Percentiles rank a stretch among this genome's conserved stretches.
Evolutionary conservation across 371 early-diverging fungal species (phyloP).

Genomic region (Paraphysoderma sedebokerense): DNA sequence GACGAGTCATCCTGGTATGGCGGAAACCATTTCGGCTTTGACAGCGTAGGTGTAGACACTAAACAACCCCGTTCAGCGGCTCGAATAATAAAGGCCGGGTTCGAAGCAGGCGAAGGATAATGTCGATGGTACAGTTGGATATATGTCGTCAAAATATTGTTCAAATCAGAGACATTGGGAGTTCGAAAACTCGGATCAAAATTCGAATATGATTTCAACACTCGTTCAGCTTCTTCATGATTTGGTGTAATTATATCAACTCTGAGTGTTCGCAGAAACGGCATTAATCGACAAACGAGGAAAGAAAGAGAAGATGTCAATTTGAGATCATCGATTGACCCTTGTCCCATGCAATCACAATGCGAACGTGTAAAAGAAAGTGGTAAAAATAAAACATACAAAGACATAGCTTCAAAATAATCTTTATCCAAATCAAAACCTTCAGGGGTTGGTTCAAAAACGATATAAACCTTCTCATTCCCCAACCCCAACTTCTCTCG

Average conservation of each 20-base stretch:
- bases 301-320: not conserved
- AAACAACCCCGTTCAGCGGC: slow-evolving; percentile 17
- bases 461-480: no score
- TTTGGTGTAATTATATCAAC: slow-evolving; percentile 14
- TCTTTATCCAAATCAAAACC: no score
- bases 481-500: not conserved
- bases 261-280: not conserved
- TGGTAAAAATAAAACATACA: no score
- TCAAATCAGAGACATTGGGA: no score
- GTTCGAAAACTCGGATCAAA: no score
- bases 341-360: slow-evolving; percentile 25
- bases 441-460: no score
- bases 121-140: not conserved
- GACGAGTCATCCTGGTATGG: not conserved
- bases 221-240: slow-evolving; percentile 14
- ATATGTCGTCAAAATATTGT: not conserved
- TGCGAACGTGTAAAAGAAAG: slow-evolving; percentile 10
- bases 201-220: slow-evolving; percentile 4
- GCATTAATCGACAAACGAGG: slow-evolving; percentile 1
- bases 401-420: no score
- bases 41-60: not conserved
- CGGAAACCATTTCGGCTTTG: slow-evolving; percentile 12
- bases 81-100: slow-evolving; percentile 8
- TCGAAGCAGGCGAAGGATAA: slow-evolving; percentile 1
- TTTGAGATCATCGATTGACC: not conserved